A percentile compares a stretch with the other conserved stretches of the same genome.
Evolutionary conservation across 805 yeast genomes (phyloP).

Genomic region (Kuraishia hungarica): DNA sequence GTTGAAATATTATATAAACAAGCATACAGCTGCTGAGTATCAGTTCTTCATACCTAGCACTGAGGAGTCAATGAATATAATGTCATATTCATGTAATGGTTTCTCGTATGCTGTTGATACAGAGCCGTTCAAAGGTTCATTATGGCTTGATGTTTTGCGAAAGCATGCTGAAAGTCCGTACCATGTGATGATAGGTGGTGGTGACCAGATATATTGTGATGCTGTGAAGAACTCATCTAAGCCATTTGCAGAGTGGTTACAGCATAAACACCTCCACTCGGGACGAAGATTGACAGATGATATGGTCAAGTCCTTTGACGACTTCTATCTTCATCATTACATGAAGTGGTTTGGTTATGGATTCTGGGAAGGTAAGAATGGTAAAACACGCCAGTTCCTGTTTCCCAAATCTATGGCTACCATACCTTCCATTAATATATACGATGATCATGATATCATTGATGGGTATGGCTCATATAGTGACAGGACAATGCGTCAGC

Average conservation of each 20-base stretch:
- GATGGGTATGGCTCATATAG: slow-evolving; percentile 93
- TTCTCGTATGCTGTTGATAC: slow-evolving; percentile 73
- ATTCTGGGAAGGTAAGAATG: slow-evolving; percentile 64
- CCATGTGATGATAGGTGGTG: slow-evolving; percentile 97
- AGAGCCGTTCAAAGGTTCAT: slow-evolving; percentile 53
- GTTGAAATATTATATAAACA: slow-evolving; percentile 55
- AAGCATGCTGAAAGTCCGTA: slow-evolving; percentile 55
- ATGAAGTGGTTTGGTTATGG: slow-evolving; percentile 88
- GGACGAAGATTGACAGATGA: slow-evolving; percentile 33
- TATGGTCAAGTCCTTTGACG: slow-evolving; percentile 44
- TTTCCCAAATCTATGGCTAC: slow-evolving; percentile 72
- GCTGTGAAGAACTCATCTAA: slow-evolving; percentile 54
- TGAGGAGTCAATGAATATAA: slow-evolving; percentile 64
- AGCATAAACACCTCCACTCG: slow-evolving; percentile 39
- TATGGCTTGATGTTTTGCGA: slow-evolving; percentile 80
- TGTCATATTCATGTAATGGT: slow-evolving; percentile 87
- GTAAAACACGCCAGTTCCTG: slow-evolving; percentile 56
- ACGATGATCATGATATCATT: slow-evolving; percentile 93
- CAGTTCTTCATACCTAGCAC: slow-evolving; percentile 64
- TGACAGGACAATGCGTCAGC: slow-evolving; percentile 64
- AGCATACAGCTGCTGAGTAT: slow-evolving; percentile 27
- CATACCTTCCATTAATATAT: slow-evolving; percentile 81
- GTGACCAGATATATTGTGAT: slow-evolving; percentile 92
- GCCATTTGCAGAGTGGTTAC: slow-evolving; percentile 54
- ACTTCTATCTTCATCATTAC: slow-evolving; percentile 68